A percentile compares a stretch with the other conserved stretches of the same genome.
Conservation (phyloP, 2,329 filamentous ascomycete species). For the Macrophomina phaseolina region DNA sequence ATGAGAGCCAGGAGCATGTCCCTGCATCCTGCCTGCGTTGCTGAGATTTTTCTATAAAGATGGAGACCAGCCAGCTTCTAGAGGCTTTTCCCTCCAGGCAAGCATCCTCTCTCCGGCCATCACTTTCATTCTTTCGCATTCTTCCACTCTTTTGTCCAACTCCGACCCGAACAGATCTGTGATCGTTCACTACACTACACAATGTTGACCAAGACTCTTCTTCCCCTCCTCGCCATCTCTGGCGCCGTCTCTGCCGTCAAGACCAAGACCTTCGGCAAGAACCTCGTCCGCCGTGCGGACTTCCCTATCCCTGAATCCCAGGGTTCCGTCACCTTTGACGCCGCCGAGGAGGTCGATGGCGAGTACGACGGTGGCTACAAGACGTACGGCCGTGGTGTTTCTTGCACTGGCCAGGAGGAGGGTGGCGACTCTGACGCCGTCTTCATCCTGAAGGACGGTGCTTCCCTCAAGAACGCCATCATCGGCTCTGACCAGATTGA, state of each 20-base stretch:
- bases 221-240: conserved; percentile 21
- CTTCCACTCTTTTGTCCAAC: conserved; percentile 22
- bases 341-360: conserved; percentile 24
- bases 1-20: conserved; percentile 4
- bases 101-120: conserved; percentile 5
- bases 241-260: conserved; percentile 21
- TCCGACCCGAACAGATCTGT: conserved; percentile 22
- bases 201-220: conserved; percentile 26
- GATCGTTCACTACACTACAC: conserved; percentile 24
- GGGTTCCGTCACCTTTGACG: conserved; percentile 26
- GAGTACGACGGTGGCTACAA: conserved; percentile 26
- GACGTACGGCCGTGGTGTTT: conserved; percentile 28
- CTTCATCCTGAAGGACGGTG: conserved; percentile 59
- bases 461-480: conserved; percentile 61
- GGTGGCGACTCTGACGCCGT: conserved; percentile 56
- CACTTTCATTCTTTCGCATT: conserved; percentile 22
- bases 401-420: conserved; percentile 47
- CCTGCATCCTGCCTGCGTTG: background rate
- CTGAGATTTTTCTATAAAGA: conserved; percentile 13
- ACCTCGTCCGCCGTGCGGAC: conserved; percentile 27
- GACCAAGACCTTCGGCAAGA: conserved; percentile 18
- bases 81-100: background rate
- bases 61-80: background rate
- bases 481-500: conserved; percentile 59
- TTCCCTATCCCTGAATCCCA: conserved; percentile 28